phyloP scores from a whole-genome alignment of 805 yeast species.

The Cyberlindnera japonica region DNA sequence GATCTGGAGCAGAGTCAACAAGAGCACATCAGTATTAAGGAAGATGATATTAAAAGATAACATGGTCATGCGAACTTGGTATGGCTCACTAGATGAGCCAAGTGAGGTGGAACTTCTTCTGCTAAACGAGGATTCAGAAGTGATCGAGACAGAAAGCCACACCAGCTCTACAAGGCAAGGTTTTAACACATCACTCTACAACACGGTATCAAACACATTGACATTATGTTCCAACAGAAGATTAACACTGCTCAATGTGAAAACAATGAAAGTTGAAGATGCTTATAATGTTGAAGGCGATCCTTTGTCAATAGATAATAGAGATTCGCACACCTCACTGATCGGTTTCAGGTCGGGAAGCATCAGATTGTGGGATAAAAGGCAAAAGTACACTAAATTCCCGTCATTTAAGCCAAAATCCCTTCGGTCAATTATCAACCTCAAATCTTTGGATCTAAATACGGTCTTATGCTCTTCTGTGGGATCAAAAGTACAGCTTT shows the following conservation, averaged over 20 bases:
- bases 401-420: background rate
- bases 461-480: slow-evolving; percentile 11
- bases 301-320: slow-evolving; percentile 16
- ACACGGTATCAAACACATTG: background rate
- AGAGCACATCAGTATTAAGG: slow-evolving; percentile 13
- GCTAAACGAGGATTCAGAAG: slow-evolving; percentile 8
- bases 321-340: slow-evolving; percentile 1
- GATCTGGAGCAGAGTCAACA: slow-evolving; percentile 12
- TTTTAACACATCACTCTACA: slow-evolving; percentile 14
- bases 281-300: slow-evolving; percentile 12
- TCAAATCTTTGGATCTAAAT: slow-evolving; percentile 5
- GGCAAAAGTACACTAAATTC: slow-evolving; percentile 5
- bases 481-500: slow-evolving; percentile 10
- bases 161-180: slow-evolving; percentile 3
- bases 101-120: slow-evolving; percentile 14
- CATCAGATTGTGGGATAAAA: slow-evolving; percentile 18
- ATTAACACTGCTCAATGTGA: background rate
- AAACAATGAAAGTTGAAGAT: background rate
- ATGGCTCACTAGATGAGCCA: slow-evolving; percentile 22
- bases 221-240: slow-evolving; percentile 10
- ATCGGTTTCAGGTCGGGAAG: slow-evolving; percentile 23
- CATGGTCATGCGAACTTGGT: slow-evolving; percentile 19
- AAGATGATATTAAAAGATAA: background rate
- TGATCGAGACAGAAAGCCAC: background rate
- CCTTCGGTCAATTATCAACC: slow-evolving; percentile 12